Percentiles rank a stretch among this genome's conserved stretches.
phyloP scores from a whole-genome alignment of 2,329 filamentous ascomycete species.

The Cylindrodendrum hubeiense region DNA sequence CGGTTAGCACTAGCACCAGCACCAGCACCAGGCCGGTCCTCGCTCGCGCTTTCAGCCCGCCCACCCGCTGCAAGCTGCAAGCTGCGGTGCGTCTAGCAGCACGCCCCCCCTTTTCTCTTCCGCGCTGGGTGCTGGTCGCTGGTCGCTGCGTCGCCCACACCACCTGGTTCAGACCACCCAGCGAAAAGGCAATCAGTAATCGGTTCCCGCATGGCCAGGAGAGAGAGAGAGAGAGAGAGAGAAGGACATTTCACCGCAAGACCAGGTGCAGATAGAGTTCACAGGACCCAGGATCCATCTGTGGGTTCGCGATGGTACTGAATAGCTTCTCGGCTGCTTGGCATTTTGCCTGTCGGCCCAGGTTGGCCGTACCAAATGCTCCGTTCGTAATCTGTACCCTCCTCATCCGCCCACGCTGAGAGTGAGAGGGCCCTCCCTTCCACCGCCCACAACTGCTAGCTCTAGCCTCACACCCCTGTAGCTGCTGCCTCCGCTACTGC shows the following conservation, averaged over 20 bases:
- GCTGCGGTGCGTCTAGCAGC: not conserved
- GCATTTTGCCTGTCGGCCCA: not conserved
- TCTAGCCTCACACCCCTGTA: conserved; percentile 1
- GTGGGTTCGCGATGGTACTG: not conserved
- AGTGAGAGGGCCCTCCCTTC: not conserved
- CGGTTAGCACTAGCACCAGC: not conserved
- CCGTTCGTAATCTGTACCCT: not conserved
- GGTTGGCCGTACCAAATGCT: not conserved
- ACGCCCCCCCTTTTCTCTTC: not conserved
- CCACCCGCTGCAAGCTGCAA: too few relatives aligned
- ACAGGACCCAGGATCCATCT: not conserved
- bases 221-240: too few relatives aligned
- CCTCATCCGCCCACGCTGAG: not conserved
- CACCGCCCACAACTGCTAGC: not conserved
- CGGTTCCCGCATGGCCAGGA: not conserved
- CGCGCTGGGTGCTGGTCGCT: too few relatives aligned
- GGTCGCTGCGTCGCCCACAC: not conserved
- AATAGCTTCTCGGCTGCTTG: not conserved
- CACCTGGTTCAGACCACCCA: not conserved
- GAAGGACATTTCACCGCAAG: not conserved
- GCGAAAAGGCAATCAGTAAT: not conserved
- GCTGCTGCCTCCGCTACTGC: conserved; percentile 19
- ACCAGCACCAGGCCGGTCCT: not conserved
- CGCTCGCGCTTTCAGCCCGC: not conserved
- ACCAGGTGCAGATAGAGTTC: not conserved